Evolutionary conservation across 306 rosid species (phyloP).

Genomic region (Ceratonia siliqua): DNA sequence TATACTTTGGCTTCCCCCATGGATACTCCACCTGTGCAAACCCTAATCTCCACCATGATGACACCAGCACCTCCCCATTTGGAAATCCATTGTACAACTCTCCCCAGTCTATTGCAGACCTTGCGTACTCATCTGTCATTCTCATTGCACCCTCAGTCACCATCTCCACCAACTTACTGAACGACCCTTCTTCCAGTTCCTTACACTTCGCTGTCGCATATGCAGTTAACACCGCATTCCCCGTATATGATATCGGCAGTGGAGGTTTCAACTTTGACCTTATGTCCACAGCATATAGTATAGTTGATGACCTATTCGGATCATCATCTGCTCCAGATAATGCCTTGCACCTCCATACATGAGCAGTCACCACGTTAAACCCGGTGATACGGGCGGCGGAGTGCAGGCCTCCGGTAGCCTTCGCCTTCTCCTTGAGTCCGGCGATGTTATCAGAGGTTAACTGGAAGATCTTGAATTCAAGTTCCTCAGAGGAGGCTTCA

Average conservation of each 20-base stretch:
- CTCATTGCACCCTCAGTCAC: conserved; percentile 58
- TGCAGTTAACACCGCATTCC: conserved; percentile 54
- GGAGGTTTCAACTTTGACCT: conserved; percentile 54
- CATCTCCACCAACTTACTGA: conserved; percentile 55
- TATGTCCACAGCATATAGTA: conserved; percentile 65
- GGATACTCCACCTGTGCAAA: conserved; percentile 72
- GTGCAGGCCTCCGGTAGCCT: not conserved
- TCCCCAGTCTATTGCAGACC: conserved; percentile 68
- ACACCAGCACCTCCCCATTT: conserved; percentile 64
- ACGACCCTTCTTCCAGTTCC: conserved; percentile 42
- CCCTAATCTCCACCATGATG: conserved; percentile 79
- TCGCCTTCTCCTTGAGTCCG: conserved; percentile 55
- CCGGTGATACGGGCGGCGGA: conserved; percentile 15
- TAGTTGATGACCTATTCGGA: conserved; percentile 40
- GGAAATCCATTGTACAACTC: conserved; percentile 67
- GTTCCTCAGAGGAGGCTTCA: conserved; percentile 48
- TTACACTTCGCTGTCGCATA: conserved; percentile 39
- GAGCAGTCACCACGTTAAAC: conserved; percentile 59
- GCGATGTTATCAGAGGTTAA: conserved; percentile 41
- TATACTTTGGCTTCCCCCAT: conserved; percentile 73
- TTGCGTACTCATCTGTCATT: conserved; percentile 62
- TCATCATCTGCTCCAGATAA: conserved; percentile 36
- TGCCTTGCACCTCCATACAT: conserved; percentile 66
- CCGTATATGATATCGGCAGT: conserved; percentile 36
- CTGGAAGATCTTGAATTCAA: conserved; percentile 49